Base-by-base conservation (phyloP, 768 basidiomycete genomes). In the Paxillus rubicundulus region DNA sequence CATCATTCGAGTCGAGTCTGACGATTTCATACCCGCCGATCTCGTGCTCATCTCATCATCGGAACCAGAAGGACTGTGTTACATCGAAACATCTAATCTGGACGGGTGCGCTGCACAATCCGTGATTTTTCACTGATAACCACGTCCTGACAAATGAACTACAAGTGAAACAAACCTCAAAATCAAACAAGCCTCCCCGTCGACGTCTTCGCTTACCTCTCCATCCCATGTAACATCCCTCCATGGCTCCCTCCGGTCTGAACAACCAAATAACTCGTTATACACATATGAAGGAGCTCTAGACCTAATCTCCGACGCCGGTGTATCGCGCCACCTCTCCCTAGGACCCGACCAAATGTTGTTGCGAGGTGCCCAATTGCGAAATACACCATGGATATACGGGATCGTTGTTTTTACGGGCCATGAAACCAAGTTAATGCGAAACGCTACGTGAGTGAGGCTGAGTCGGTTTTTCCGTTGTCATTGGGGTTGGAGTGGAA, bases 351-450 rank as follows among this genome's bases (percentile, higher is more conserved):
- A 97, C 65, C 97, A 99, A 69, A 77, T 98, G 62, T 78, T 98
- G 10, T 75, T 99, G 37, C 85, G 97, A 30, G 97, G 97, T 1
- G 95, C 97, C 27, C 97, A 99, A 67, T 68, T 99, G 51, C 80
- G 97, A 50, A 99, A 99, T 69, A 98, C 97, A 2, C 85, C 88
- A 9, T 99, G 97, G 97, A 82, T 90, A 27, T 98, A 98, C 69
- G 96, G 95, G 12, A 66, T 99, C 8, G 87, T 86, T 32, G 89
- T 98, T 38, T 98, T 93, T 61, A 96, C 94, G 0, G 97, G 97
- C 0, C 97, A 98, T 64, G 95, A 99, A 75, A 98, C 97, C 17
- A 99, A 99, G 70, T 71, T 99, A 34, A 95, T 98, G 93, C 82
- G 92, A 53, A 98, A 98, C 63, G 96, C 97, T 39, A 98, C 95